Evolutionary conservation across 2,329 filamentous ascomycete genomes (phyloP).

Genomic region (Lecanicillium sp.): DNA sequence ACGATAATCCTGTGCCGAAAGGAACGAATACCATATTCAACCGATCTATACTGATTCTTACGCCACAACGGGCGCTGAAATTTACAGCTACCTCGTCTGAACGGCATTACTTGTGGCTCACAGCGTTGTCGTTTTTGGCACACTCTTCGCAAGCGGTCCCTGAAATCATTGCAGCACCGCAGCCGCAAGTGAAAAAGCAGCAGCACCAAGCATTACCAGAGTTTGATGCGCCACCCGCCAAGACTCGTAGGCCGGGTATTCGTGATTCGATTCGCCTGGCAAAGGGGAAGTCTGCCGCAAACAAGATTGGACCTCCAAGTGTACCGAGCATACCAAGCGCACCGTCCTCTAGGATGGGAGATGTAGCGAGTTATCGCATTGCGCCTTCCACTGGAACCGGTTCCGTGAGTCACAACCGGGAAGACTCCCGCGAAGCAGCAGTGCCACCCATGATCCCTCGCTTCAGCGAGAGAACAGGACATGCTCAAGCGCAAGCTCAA

Average conservation of each 20-base stretch:
- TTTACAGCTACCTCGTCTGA: conserved; percentile 81
- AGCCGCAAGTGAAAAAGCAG: conserved; percentile 27
- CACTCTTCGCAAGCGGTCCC: conserved; percentile 78
- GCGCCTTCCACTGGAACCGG: conserved; percentile 31
- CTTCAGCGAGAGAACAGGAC: conserved; percentile 51
- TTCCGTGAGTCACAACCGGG: conserved; percentile 32
- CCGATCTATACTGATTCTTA: conserved; percentile 89
- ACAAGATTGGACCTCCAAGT: conserved; percentile 40
- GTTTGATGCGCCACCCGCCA: conserved; percentile 41
- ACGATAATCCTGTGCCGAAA: conserved; percentile 79
- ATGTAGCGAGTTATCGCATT: conserved; percentile 26
- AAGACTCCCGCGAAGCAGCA: conserved; percentile 51
- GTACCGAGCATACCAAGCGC: conserved; percentile 38
- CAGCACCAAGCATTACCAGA: conserved; percentile 33
- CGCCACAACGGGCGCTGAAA: conserved; percentile 86
- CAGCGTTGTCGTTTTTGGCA: conserved; percentile 86
- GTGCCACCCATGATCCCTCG: conserved; percentile 67
- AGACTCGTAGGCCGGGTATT: conserved; percentile 50
- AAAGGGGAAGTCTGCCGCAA: conserved; percentile 52
- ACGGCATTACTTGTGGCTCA: conserved; percentile 91
- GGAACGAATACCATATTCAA: conserved; percentile 60
- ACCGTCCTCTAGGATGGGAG: conserved; percentile 28
- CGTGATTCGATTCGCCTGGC: conserved; percentile 86
- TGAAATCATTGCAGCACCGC: conserved; percentile 54
- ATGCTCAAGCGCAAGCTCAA: conserved; percentile 24